These are phyloP conservation scores for Alopecurus myosuroides DNA, from an alignment of 176 grass and related monocot genomes.

Conservation along the genomic window DNA sequence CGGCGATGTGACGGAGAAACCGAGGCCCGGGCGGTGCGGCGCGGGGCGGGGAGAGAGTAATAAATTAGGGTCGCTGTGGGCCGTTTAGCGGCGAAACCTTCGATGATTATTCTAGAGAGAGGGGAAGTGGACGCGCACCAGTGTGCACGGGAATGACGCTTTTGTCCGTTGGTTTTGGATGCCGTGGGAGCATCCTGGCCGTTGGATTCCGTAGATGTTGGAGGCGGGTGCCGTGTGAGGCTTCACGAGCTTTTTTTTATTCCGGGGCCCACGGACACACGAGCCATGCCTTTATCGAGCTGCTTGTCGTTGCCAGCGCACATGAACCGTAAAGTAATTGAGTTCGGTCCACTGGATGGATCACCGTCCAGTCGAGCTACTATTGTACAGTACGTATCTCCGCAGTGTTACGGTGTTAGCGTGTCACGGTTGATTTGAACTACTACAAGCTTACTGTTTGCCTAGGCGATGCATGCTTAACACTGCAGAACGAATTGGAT, in stretches of 20 bases:
- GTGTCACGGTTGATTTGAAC: too few species aligned
- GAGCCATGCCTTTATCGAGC: background rate
- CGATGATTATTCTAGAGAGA: background rate
- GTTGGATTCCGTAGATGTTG: background rate
- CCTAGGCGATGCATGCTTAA: too few species aligned
- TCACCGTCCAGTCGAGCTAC: too few species aligned
- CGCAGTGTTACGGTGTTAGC: too few species aligned
- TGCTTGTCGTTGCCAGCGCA: background rate
- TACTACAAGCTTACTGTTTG: too few species aligned
- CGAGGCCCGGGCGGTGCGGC: conserved; percentile 37
- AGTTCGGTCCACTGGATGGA: background rate
- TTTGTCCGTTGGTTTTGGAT: background rate
- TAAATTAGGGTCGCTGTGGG: background rate
- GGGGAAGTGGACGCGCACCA: background rate
- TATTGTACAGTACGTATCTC: too few species aligned
- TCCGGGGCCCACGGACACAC: background rate
- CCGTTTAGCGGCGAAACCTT: background rate
- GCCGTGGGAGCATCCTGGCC: background rate
- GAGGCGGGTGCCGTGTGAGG: background rate
- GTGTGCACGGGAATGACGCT: background rate
- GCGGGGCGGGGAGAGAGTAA: background rate
- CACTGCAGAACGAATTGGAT: too few species aligned
- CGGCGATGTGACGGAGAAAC: conserved; percentile 55
- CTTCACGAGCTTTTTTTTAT: background rate
- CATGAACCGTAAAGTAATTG: background rate